These are phyloP conservation scores for Cryphonectria radicalis DNA, from an alignment of 2,329 filamentous ascomycete species.

Conservation along the genomic window DNA sequence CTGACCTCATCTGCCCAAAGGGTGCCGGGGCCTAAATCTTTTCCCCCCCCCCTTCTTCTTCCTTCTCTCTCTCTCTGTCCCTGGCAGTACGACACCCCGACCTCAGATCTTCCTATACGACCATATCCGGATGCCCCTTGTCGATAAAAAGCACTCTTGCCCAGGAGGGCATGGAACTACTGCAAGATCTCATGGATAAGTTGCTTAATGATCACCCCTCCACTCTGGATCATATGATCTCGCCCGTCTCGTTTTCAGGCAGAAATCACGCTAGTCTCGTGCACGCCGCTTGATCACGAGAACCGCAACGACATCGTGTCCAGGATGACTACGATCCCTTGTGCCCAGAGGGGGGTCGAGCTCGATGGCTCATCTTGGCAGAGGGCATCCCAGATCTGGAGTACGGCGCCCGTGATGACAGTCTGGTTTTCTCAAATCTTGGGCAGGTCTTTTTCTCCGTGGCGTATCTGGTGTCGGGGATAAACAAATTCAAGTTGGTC, in stretches of 20 bases:
- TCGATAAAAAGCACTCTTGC: constrained; percentile 10
- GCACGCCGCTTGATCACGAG: not conserved
- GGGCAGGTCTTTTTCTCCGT: not conserved
- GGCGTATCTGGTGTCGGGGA: not conserved
- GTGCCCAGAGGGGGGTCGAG: not conserved
- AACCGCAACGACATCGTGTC: not conserved
- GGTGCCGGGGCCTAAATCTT: not conserved
- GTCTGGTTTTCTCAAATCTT: not conserved
- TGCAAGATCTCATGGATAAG: constrained; percentile 24
- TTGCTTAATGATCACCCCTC: constrained; percentile 19
- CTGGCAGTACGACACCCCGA: not conserved
- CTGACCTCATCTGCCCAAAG: constrained; percentile 20
- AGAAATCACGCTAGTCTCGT: constrained; percentile 4
- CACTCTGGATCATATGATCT: constrained; percentile 12
- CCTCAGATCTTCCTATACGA: constrained; percentile 15
- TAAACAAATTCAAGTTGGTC: not conserved
- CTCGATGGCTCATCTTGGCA: too few species aligned
- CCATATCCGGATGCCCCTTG: constrained; percentile 22
- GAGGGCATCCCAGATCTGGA: not conserved
- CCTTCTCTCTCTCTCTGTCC: not conserved
- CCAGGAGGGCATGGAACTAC: constrained; percentile 16
- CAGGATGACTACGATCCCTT: not conserved
- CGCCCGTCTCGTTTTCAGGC: constrained; percentile 5
- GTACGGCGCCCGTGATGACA: not conserved
- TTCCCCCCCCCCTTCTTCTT: not conserved